Evolutionary conservation across 2,329 filamentous ascomycete genomes (phyloP).

Genomic region (Diplodia intermedia): DNA sequence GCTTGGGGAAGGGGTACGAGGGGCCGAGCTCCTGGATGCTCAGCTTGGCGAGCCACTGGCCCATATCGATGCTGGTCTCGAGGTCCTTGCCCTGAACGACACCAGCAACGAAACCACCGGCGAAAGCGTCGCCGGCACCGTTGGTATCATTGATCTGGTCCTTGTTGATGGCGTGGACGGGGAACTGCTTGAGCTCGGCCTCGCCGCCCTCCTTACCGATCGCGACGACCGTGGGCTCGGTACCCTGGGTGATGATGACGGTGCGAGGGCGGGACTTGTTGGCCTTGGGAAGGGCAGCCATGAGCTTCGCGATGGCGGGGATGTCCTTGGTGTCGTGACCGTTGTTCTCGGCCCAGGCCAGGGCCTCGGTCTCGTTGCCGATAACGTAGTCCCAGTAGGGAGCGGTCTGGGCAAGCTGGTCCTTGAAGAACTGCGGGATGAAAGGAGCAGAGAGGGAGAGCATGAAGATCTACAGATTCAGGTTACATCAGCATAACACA

Average conservation of each 20-base stretch:
- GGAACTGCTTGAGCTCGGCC: constrained; percentile 73
- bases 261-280: constrained; percentile 83
- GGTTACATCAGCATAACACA: neutral
- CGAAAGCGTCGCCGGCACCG: constrained; percentile 95
- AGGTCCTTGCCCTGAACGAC: constrained; percentile 84
- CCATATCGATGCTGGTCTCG: constrained; percentile 82
- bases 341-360: constrained; percentile 84
- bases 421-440: constrained; percentile 98
- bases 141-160: constrained; percentile 93
- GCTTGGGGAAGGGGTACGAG: constrained; percentile 48
- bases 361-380: constrained; percentile 95
- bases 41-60: constrained; percentile 93
- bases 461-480: constrained; percentile 67
- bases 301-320: constrained; percentile 80
- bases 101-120: constrained; percentile 90
- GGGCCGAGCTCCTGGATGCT: constrained; percentile 96
- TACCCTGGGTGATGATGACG: constrained; percentile 94
- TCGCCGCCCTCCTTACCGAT: constrained; percentile 70
- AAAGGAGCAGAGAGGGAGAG: constrained; percentile 95
- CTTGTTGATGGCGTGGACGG: constrained; percentile 78
- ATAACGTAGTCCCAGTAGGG: constrained; percentile 96
- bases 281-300: constrained; percentile 90
- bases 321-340: constrained; percentile 76
- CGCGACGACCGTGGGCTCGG: constrained; percentile 85
- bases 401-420: constrained; percentile 81